Conservation (phyloP, 192 early-diverging fungal genomes). For the Backusella sp. region DNA sequence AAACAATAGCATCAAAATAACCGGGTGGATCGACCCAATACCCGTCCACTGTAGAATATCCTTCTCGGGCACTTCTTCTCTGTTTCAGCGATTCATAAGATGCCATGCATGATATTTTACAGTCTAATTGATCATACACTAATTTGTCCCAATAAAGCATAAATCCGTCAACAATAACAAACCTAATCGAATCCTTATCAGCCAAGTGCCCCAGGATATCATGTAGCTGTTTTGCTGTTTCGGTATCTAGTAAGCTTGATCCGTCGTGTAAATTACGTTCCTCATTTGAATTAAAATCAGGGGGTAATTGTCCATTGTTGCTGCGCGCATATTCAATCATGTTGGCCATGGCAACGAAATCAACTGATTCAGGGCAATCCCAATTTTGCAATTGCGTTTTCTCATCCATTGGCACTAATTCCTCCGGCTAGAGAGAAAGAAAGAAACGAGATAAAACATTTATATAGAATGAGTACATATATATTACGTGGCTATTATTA, state of each 20-base stretch:
- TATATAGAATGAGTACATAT: neutral
- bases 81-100: slow-evolving; percentile 58
- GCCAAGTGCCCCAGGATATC: neutral
- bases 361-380: slow-evolving; percentile 78
- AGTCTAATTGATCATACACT: slow-evolving; percentile 45
- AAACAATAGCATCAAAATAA: slow-evolving; percentile 75
- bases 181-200: slow-evolving; percentile 22
- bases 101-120: slow-evolving; percentile 58
- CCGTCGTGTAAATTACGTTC: slow-evolving; percentile 37
- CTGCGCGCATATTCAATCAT: slow-evolving; percentile 32
- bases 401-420: slow-evolving; percentile 46
- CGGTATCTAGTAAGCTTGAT: slow-evolving; percentile 2
- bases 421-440: neutral
- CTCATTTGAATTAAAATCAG: slow-evolving; percentile 41
- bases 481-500: neutral
- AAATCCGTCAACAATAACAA: slow-evolving; percentile 78
- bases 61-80: slow-evolving; percentile 60
- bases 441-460: neutral
- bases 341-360: slow-evolving; percentile 39
- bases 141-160: slow-evolving; percentile 62
- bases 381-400: slow-evolving; percentile 63
- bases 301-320: slow-evolving; percentile 40
- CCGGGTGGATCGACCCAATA: slow-evolving; percentile 75
- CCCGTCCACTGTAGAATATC: slow-evolving; percentile 77
- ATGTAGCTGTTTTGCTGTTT: neutral